A percentile compares a stretch with the other conserved stretches of the same genome.
Conservation (phyloP, 805 yeast genomes). For the Sugiyamaella boreocaroliniensis region DNA sequence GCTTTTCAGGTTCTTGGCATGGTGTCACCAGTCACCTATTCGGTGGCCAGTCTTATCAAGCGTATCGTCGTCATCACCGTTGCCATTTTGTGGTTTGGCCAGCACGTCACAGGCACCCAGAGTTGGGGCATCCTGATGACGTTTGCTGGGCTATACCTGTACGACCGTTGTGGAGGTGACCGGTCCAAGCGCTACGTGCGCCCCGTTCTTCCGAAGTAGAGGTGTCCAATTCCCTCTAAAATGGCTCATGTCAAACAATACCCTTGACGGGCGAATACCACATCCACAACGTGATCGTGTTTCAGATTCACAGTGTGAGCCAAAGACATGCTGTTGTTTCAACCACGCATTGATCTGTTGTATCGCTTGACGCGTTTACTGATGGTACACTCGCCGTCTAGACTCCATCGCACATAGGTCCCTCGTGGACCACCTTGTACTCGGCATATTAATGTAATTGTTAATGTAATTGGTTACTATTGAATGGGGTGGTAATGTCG, state of each 20-base stretch:
- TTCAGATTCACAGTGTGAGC: no score
- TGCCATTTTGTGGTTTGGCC: slow-evolving; percentile 62
- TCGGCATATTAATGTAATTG: no score
- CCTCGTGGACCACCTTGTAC: no score
- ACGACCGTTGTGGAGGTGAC: slow-evolving; percentile 37
- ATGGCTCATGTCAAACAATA: no score
- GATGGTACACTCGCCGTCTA: no score
- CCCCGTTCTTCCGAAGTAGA: slow-evolving; percentile 18
- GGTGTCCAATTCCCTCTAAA: neutral
- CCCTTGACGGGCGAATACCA: no score
- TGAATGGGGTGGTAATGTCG: no score
- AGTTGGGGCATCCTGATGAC: slow-evolving; percentile 39
- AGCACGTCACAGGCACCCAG: slow-evolving; percentile 32
- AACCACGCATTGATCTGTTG: neutral
- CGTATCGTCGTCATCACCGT: slow-evolving; percentile 77
- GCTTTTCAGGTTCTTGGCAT: slow-evolving; percentile 77
- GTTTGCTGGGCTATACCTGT: slow-evolving; percentile 35
- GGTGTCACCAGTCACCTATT: slow-evolving; percentile 77
- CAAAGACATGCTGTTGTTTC: no score
- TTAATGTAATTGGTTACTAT: no score
- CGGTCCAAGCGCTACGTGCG: slow-evolving; percentile 15
- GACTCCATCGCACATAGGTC: no score
- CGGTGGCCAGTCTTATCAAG: slow-evolving; percentile 82
- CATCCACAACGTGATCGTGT: no score
- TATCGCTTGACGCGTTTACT: no score